phyloP scores from a whole-genome alignment of 2,329 filamentous ascomycete species.

The Albophoma yamanashiensis region DNA sequence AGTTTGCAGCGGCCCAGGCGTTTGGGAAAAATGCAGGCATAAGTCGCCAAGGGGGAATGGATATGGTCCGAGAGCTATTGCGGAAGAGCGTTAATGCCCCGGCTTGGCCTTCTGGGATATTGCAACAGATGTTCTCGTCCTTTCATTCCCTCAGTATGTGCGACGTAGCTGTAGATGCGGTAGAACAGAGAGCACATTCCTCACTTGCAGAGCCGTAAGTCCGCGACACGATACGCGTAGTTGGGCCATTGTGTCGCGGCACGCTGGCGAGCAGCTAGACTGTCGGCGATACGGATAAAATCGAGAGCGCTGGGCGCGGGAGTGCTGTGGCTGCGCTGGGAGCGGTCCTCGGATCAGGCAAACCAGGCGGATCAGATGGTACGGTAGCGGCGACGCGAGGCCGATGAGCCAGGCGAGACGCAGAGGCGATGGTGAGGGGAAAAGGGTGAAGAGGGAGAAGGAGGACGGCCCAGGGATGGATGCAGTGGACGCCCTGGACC shows the following conservation, averaged over 20 bases:
- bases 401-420: conserved; percentile 1
- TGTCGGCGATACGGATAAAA: conserved; percentile 7
- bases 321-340: not conserved
- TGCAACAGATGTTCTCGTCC: not conserved
- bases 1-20: not conserved
- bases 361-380: not conserved
- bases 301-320: conserved; percentile 1
- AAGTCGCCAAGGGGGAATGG: not conserved
- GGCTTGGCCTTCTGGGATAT: not conserved
- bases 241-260: too few species aligned
- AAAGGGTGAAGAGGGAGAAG: not conserved
- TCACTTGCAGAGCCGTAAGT: not conserved
- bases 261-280: not conserved
- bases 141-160: not conserved
- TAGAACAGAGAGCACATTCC: not conserved
- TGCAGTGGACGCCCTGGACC: too few species aligned
- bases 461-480: not conserved
- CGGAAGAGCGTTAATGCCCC: too few species aligned
- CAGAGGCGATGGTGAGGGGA: not conserved
- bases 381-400: not conserved
- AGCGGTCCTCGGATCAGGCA: not conserved
- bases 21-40: not conserved
- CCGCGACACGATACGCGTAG: not conserved
- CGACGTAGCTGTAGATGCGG: too few species aligned
- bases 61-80: too few species aligned